A percentile compares a stretch with the other conserved stretches of the same genome.
Conservation (phyloP, 257 asterid genomes). For the Mitragyna speciosa region DNA sequence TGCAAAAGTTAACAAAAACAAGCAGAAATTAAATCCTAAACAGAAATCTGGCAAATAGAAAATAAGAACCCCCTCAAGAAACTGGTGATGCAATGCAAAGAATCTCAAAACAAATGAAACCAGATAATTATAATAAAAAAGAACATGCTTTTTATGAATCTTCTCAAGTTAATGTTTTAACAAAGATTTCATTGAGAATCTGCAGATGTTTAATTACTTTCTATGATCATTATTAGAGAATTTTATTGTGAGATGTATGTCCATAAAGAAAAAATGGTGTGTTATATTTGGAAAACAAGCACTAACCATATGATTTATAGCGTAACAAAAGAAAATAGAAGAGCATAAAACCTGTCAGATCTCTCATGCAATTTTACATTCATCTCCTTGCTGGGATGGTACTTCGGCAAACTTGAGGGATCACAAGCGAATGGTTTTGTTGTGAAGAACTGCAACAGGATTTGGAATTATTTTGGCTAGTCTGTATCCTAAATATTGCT, state of each 20-base stretch:
- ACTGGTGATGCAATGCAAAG: background rate
- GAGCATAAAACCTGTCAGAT: conserved; percentile 39
- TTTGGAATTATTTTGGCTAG: conserved; percentile 16
- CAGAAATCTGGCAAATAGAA: background rate
- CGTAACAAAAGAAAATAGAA: conserved; percentile 2
- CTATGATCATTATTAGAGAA: background rate
- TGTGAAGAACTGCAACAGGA: conserved; percentile 59
- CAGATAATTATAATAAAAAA: background rate
- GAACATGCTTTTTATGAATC: background rate
- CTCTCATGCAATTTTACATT: conserved; percentile 77
- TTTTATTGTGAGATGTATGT: no score
- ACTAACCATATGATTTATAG: background rate
- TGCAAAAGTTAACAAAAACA: conserved; percentile 27
- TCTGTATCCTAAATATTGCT: background rate
- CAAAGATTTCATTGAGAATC: no score
- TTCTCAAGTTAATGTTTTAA: background rate
- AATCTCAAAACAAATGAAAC: background rate
- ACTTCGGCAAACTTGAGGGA: conserved; percentile 79
- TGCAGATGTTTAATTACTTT: background rate
- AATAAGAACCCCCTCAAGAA: background rate
- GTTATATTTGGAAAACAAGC: background rate
- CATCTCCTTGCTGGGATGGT: conserved; percentile 96
- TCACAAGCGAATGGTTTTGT: conserved; percentile 72
- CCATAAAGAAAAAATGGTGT: no score
- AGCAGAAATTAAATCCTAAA: background rate